phyloP scores from a whole-genome alignment of 2,329 filamentous ascomycete genomes.

The Orbilia quercus region DNA sequence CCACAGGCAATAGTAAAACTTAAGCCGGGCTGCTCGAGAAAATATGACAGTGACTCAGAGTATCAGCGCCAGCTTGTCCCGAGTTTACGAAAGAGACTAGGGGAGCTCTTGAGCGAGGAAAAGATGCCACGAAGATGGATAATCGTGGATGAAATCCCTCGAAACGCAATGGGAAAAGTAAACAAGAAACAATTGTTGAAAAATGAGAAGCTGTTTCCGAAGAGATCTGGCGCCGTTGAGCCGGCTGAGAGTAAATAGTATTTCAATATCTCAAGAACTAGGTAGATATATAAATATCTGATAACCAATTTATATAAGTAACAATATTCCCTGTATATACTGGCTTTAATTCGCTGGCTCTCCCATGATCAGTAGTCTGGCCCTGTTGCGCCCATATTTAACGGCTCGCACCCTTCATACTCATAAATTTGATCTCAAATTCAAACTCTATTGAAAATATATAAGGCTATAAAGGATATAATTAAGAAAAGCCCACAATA shows the following conservation, averaged over 20 bases:
- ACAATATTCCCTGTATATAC: too few species aligned
- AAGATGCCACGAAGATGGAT: constrained; percentile 93
- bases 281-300: too few species aligned
- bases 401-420: too few species aligned
- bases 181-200: constrained; percentile 38
- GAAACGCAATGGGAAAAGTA: constrained; percentile 95
- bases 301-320: too few species aligned
- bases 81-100: constrained; percentile 61
- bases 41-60: constrained; percentile 68
- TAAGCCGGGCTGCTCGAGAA: constrained; percentile 85
- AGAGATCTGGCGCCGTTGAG: not conserved
- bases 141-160: constrained; percentile 80
- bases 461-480: not conserved
- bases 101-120: constrained; percentile 80
- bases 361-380: too few species aligned
- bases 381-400: too few species aligned
- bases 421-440: not conserved
- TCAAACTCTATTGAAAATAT: not conserved
- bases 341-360: too few species aligned
- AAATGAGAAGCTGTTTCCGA: constrained; percentile 7
- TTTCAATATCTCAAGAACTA: too few species aligned
- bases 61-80: constrained; percentile 13
- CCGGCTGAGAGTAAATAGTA: too few species aligned
- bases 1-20: constrained; percentile 64
- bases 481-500: not conserved